phyloP scores from a whole-genome alignment of 179 eudicot species.

The Silene coronaria region DNA sequence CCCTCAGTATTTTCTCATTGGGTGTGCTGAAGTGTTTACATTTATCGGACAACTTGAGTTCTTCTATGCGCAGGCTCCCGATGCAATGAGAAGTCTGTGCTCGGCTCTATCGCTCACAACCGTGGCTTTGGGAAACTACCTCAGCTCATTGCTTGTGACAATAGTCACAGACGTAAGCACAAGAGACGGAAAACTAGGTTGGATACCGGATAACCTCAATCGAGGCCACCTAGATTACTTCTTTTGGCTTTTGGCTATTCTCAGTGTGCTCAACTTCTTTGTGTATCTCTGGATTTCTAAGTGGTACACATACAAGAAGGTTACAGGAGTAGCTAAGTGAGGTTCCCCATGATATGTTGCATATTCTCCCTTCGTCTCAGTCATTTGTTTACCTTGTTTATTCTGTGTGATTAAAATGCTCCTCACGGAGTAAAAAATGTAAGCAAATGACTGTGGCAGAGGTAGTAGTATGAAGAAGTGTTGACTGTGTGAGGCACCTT shows the following conservation, averaged over 20 bases:
- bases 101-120: constrained; percentile 40
- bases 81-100: constrained; percentile 50
- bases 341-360: not conserved
- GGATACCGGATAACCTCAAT: constrained; percentile 53
- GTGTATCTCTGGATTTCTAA: constrained; percentile 24
- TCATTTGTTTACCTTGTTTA: no score
- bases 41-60: constrained; percentile 48
- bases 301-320: constrained; percentile 17
- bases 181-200: constrained; percentile 33
- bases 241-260: constrained; percentile 49
- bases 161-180: constrained; percentile 37
- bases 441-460: no score
- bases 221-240: constrained; percentile 44
- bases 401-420: no score
- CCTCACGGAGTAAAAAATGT: no score
- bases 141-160: constrained; percentile 46
- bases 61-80: constrained; percentile 57
- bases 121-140: constrained; percentile 40
- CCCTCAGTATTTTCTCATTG: constrained; percentile 46
- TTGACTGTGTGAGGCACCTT: no score
- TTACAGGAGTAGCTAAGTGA: constrained; percentile 1
- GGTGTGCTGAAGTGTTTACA: constrained; percentile 49
- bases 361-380: no score
- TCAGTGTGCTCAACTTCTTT: constrained; percentile 40
- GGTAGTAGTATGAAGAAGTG: no score